Evolutionary conservation across 23 red algal species (phyloP).

Genomic region (Gracilariopsis chorda): DNA sequence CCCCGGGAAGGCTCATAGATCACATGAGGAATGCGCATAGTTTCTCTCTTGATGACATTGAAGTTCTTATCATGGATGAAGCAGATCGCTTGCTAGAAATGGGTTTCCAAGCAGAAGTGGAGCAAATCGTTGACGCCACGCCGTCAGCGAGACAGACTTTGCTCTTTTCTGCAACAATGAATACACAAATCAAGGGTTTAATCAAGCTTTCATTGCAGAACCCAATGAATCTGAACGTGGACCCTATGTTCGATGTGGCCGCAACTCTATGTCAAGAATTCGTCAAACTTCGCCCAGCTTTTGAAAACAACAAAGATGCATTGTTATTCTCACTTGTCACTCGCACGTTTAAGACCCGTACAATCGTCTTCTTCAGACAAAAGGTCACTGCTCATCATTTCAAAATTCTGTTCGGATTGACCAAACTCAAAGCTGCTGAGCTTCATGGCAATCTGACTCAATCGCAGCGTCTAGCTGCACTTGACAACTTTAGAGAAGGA

Average conservation of each 20-base stretch:
- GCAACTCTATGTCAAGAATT: slow-evolving; percentile 67
- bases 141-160: slow-evolving; percentile 57
- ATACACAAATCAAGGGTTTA: slow-evolving; percentile 60
- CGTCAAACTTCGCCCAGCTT: slow-evolving; percentile 44
- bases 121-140: slow-evolving; percentile 67
- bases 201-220: slow-evolving; percentile 72
- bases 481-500: slow-evolving; percentile 73
- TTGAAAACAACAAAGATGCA: slow-evolving; percentile 57
- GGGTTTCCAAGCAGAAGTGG: slow-evolving; percentile 91
- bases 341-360: slow-evolving; percentile 63
- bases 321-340: slow-evolving; percentile 70
- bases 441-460: slow-evolving; percentile 94
- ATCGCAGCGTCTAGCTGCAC: slow-evolving; percentile 65
- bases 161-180: slow-evolving; percentile 83
- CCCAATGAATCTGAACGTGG: slow-evolving; percentile 64
- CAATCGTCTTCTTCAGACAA: slow-evolving; percentile 93
- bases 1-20: slow-evolving; percentile 90
- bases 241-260: slow-evolving; percentile 83
- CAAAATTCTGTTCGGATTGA: slow-evolving; percentile 86
- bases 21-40: slow-evolving; percentile 84
- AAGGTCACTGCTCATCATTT: slow-evolving; percentile 78
- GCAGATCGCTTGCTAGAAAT: slow-evolving; percentile 94
- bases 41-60: slow-evolving; percentile 83
- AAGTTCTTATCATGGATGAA: slow-evolving; percentile 96
- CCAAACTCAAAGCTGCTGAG: slow-evolving; percentile 70